phyloP scores from a whole-genome alignment of 495 filamentous ascomycete species.

The Parmelia sp. region DNA sequence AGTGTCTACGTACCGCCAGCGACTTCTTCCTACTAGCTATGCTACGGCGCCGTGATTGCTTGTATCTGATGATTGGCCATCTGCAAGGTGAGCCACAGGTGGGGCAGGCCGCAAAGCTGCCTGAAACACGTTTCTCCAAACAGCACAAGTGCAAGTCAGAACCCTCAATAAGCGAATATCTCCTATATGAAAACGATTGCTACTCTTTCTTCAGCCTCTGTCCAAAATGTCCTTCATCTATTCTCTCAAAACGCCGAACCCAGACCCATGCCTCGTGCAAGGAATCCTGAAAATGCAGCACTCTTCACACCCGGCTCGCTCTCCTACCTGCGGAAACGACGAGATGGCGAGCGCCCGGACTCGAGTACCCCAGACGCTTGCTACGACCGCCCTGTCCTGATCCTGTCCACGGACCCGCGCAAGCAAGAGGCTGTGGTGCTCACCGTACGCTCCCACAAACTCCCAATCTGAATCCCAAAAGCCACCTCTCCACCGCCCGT shows the following conservation, averaged over 20 bases:
- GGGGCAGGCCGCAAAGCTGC: neutral
- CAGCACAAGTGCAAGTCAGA: neutral
- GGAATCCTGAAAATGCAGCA: neutral
- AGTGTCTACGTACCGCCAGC: neutral
- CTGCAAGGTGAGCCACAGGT: neutral
- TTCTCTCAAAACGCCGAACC: neutral
- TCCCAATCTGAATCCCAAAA: neutral
- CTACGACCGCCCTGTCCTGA: constrained; percentile 8
- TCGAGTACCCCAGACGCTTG: neutral
- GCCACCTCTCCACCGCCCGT: too few relatives aligned
- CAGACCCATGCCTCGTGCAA: neutral
- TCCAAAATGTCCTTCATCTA: neutral
- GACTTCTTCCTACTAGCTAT: neutral
- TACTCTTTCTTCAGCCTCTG: neutral
- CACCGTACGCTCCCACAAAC: neutral
- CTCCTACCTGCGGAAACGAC: neutral
- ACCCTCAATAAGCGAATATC: neutral
- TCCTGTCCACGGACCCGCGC: neutral
- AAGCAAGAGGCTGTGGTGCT: neutral
- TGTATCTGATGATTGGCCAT: neutral
- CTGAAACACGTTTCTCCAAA: neutral
- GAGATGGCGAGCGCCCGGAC: neutral
- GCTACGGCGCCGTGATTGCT: neutral
- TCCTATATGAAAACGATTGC: neutral
- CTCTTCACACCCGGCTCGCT: neutral